Conservation (phyloP, 345 rosid species). For the Barbarea vulgaris region DNA sequence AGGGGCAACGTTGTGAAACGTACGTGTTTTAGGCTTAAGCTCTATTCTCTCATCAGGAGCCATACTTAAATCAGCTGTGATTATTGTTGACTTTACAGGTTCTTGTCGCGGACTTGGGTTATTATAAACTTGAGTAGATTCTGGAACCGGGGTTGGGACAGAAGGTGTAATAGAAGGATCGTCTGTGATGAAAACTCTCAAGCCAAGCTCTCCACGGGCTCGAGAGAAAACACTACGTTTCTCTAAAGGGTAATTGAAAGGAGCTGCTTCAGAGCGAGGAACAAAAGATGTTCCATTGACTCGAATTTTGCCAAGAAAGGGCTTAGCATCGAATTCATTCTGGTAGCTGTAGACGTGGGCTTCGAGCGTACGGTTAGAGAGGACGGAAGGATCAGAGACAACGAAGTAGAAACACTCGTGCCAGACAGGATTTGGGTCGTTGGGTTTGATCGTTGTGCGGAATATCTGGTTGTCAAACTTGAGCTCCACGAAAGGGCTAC, state of each 20-base stretch:
- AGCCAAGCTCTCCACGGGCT: slow-evolving; percentile 77
- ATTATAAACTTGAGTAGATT: slow-evolving; percentile 42
- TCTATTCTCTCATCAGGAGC: slow-evolving; percentile 14
- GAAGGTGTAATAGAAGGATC: slow-evolving; percentile 61
- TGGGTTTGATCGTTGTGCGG: slow-evolving; percentile 73
- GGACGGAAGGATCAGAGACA: slow-evolving; percentile 66
- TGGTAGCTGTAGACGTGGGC: slow-evolving; percentile 57
- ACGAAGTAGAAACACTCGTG: slow-evolving; percentile 75
- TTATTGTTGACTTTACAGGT: neutral
- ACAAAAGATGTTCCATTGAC: slow-evolving; percentile 84
- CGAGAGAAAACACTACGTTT: slow-evolving; percentile 59
- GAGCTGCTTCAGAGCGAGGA: slow-evolving; percentile 77
- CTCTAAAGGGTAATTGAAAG: slow-evolving; percentile 86
- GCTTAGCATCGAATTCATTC: slow-evolving; percentile 48
- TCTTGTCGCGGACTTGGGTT: slow-evolving; percentile 40
- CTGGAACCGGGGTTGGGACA: slow-evolving; percentile 57
- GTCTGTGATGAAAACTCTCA: slow-evolving; percentile 77
- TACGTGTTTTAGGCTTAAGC: slow-evolving; percentile 27
- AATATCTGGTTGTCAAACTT: slow-evolving; percentile 78
- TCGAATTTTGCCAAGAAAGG: slow-evolving; percentile 75
- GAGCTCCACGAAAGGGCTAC: slow-evolving; percentile 79
- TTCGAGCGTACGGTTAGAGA: slow-evolving; percentile 61
- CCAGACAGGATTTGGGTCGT: slow-evolving; percentile 84
- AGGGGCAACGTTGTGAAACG: slow-evolving; percentile 27
- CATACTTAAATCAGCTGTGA: slow-evolving; percentile 6